Conservation (phyloP, 371 early-diverging fungal species). For the Phascolomyces articulosus region DNA sequence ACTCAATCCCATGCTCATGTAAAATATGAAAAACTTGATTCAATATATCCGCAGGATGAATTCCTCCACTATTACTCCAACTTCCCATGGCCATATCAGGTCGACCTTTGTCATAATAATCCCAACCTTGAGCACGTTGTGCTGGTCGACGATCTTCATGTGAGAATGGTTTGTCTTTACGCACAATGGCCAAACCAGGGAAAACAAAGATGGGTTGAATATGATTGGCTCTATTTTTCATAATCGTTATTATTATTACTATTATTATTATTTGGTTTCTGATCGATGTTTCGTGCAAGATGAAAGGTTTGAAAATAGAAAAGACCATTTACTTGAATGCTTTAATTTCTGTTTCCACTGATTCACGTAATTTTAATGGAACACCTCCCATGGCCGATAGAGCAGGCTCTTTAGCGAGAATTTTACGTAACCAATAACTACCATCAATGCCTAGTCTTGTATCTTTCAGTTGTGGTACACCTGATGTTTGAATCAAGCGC, state of each 20-base stretch:
- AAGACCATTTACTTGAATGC: slow-evolving; percentile 61
- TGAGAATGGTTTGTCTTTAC: slow-evolving; percentile 74
- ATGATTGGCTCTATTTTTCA: slow-evolving; percentile 43
- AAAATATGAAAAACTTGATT: slow-evolving; percentile 75
- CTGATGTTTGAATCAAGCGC: slow-evolving; percentile 60
- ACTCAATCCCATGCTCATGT: slow-evolving; percentile 66
- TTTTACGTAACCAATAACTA: slow-evolving; percentile 73
- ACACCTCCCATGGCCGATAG: slow-evolving; percentile 78
- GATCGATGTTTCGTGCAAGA: background rate
- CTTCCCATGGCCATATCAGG: slow-evolving; percentile 59
- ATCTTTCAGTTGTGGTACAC: slow-evolving; percentile 64
- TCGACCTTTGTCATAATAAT: slow-evolving; percentile 67
- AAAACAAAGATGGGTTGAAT: slow-evolving; percentile 84
- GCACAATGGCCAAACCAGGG: slow-evolving; percentile 70
- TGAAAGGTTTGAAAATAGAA: background rate
- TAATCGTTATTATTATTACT: background rate
- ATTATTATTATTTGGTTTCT: too few relatives aligned
- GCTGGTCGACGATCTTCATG: slow-evolving; percentile 67
- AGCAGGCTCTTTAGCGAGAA: slow-evolving; percentile 62
- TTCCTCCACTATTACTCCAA: slow-evolving; percentile 59
- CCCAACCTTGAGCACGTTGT: slow-evolving; percentile 75
- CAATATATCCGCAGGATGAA: slow-evolving; percentile 67
- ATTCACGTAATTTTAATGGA: slow-evolving; percentile 59
- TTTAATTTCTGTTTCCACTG: slow-evolving; percentile 69
- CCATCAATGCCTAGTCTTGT: slow-evolving; percentile 81